Base-by-base conservation (phyloP, 176 grass and related monocot species). In the Oryza punctata region DNA sequence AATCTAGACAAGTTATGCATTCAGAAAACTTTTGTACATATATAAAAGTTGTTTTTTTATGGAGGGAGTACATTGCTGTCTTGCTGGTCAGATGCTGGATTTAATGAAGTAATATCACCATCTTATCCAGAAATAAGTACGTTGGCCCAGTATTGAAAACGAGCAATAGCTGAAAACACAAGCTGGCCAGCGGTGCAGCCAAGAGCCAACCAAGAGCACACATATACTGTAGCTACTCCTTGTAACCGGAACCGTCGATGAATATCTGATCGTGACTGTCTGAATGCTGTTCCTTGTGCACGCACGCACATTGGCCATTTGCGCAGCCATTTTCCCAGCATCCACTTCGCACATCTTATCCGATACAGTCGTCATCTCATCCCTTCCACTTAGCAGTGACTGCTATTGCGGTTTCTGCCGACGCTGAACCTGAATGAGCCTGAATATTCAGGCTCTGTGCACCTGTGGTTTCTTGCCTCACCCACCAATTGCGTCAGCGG, bases 271-370 rank as follows among this genome's bases (percentile, higher is more conserved):
- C 60, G 0, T 16, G 70, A 47, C 15, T 19, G 27, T 16, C 16
- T 33, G 25, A 63, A 73, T 82, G 69, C 37, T 40, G 6, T 10
- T 75, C 45, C 59, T 30, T 60, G 12, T 83, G 59, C 38, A 73
- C 49, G 81, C 7, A 49, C 44, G 37, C 19, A 35, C 25, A 6
- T 11, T 46, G 69, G 45, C 45, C 45, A 47, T 38, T 47, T 50
- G 47, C 14, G 3, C 45, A 43, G 41, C 43, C 43, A 45, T 45
- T 18, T 41, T 7, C 40, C 47, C 47, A 57, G 52, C 52, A n/a
- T 25, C 54, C 43, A 7, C 3, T 45, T 26, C 40, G 14, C 54
- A 35, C 37, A 61, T 10, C 57, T 61, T 24, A 61, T 61, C 57
- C 57, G n/a, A 61, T 61, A 8, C 57, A 61, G 57, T 57, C 43